Conservation (phyloP, 2,329 filamentous ascomycete species). For the Bipolaris sorokiniana region DNA sequence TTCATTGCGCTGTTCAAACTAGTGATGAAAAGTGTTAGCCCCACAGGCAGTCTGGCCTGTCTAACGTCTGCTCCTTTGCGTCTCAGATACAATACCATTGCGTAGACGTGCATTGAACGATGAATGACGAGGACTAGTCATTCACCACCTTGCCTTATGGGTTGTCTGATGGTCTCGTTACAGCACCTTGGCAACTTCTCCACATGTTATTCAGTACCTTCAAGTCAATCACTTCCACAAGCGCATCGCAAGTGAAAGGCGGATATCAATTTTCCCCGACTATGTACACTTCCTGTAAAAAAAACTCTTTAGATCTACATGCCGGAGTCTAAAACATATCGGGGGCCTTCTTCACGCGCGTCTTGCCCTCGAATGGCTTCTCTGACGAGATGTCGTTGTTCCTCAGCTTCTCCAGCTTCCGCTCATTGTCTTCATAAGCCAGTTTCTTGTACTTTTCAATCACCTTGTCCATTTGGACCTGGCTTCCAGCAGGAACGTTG, state of each 20-base stretch:
- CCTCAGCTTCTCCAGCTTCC: constrained; percentile 56
- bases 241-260: constrained; percentile 1
- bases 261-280: constrained; percentile 30
- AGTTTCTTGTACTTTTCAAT: constrained; percentile 68
- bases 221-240: not conserved
- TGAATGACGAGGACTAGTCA: not conserved
- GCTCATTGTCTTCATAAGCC: constrained; percentile 62
- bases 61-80: no score
- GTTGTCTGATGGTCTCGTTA: no score
- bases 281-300: constrained; percentile 25
- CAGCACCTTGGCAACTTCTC: no score
- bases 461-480: constrained; percentile 64
- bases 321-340: constrained; percentile 19
- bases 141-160: no score
- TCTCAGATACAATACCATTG: not conserved
- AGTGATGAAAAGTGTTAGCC: not conserved
- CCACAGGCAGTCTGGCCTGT: not conserved
- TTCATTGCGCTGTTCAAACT: not conserved
- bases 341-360: constrained; percentile 28
- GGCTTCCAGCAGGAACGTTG: constrained; percentile 68
- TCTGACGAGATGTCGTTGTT: constrained; percentile 43
- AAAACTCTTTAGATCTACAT: not conserved
- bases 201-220: not conserved
- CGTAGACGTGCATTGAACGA: not conserved
- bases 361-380: constrained; percentile 37